Base-by-base conservation (phyloP, 345 rosid genomes). In the Citrus unshiu region DNA sequence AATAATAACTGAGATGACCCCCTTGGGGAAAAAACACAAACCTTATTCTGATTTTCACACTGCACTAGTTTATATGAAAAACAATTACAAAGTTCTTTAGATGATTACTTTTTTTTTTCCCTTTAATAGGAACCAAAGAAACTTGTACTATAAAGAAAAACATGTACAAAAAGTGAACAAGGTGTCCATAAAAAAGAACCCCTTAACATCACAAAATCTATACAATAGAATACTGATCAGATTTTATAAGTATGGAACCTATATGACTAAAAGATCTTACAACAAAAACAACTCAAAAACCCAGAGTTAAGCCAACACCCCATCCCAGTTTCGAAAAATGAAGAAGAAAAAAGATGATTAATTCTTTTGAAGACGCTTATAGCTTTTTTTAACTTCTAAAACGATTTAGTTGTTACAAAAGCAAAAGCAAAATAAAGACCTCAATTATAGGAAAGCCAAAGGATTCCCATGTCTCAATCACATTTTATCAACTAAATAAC, bases 1-100 rank as follows among this genome's bases (percentile, higher is more conserved):
- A 68, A 76, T 64, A 80, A 73, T n/a, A 72, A 69, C 21, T 27
- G 46, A 58, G 77, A 63, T 74, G 69, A 22, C 29, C 29, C 49
- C 68, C 62, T 34, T 5, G 4, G 61, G 54, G 37, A 16, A 19
- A 39, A 25, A 73, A 35, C 16, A 35, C 32, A 14, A 72, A 58
- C 21, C 24, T 63, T 25, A 29, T 74, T 29, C 43, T 30, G 49
- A 30, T 35, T 18, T 51, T 40, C 57, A 54, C 18, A 29, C 34
- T 35, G 71, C 43, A 70, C 34, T 24, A 43, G 12, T 56, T 13
- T 39, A 37, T 25, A n/a, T 19, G 67, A n/a, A 32, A 29, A 12
- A 21, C 7, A 12, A 22, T 39, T 72, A 54, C 1, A 9, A 29
- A 63, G 30, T 63, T 46, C 54, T 29, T 43, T 10, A 9, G 54